A percentile compares a stretch with the other conserved stretches of the same genome.
Conservation (phyloP, 139 green algal species). For the Nannochloris sp. region DNA sequence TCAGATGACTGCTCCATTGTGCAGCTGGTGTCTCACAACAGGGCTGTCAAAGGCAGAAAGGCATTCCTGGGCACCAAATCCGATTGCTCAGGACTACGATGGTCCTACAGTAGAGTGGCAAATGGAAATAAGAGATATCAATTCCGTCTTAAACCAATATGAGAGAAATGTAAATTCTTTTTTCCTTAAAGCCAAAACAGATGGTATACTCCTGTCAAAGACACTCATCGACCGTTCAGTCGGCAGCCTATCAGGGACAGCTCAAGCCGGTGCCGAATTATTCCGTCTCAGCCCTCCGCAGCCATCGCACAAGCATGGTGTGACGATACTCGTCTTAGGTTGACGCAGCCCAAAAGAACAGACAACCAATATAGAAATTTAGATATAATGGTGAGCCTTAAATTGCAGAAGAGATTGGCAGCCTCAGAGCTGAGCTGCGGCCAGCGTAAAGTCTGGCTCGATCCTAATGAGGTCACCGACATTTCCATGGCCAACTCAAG, state of each 20-base stretch:
- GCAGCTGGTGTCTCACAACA: too few species aligned
- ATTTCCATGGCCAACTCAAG: conserved; percentile 99
- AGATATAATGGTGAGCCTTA: conserved; percentile 88
- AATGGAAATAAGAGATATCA: too few species aligned
- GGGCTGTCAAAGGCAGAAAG: too few species aligned
- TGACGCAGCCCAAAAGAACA: too few species aligned
- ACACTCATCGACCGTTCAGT: background rate
- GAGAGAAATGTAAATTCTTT: background rate
- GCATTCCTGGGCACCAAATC: too few species aligned
- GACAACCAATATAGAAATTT: background rate
- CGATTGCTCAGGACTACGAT: too few species aligned
- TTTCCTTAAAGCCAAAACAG: too few species aligned
- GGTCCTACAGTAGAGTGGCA: too few species aligned
- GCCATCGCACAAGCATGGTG: background rate
- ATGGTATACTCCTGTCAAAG: conserved; percentile 11
- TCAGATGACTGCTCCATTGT: too few species aligned
- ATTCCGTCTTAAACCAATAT: background rate
- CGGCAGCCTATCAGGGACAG: too few species aligned
- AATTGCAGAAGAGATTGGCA: conserved; percentile 98
- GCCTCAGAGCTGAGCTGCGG: conserved; percentile 90
- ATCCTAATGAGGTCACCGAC: conserved; percentile 99
- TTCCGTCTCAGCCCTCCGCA: background rate
- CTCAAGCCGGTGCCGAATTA: background rate
- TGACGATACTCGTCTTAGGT: too few species aligned
- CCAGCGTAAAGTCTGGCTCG: conserved; percentile 91